Evolutionary conservation across 169 alveolate species (phyloP).

Genomic region (Plasmodium gallinaceum): DNA sequence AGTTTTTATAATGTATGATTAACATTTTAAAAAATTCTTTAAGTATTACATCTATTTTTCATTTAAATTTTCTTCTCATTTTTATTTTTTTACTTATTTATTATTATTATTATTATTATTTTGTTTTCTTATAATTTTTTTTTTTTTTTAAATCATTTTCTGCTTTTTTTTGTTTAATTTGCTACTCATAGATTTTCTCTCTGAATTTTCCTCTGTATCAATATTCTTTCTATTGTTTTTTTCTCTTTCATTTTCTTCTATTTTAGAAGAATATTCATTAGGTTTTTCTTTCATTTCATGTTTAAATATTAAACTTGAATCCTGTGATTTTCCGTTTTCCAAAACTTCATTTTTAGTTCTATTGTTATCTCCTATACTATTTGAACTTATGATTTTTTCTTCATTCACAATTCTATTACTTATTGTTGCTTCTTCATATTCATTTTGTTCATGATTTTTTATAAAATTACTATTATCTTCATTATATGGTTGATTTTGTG

Average conservation of each 20-base stretch:
- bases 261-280: slow-evolving; percentile 11
- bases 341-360: not conserved
- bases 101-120: not conserved
- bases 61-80: too few species aligned
- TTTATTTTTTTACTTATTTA: too few species aligned
- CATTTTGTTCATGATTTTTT: slow-evolving; percentile 32
- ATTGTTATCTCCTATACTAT: not conserved
- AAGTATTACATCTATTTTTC: too few species aligned
- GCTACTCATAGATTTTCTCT: slow-evolving; percentile 13
- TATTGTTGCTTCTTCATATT: slow-evolving; percentile 33
- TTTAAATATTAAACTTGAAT: slow-evolving; percentile 35
- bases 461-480: slow-evolving; percentile 43
- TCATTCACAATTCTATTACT: slow-evolving; percentile 51
- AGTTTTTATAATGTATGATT: too few species aligned
- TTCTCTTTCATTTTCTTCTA: slow-evolving; percentile 15
- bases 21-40: too few species aligned
- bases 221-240: not conserved
- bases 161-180: slow-evolving; percentile 57
- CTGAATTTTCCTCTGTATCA: not conserved
- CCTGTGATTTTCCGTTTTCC: not conserved
- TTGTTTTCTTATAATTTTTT: not conserved
- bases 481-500: not conserved
- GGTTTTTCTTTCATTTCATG: slow-evolving; percentile 44
- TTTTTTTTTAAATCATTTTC: slow-evolving; percentile 28
- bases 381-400: slow-evolving; percentile 18